Base-by-base conservation (phyloP, 2,329 filamentous ascomycete genomes). In the Ophiostoma ulmi region DNA sequence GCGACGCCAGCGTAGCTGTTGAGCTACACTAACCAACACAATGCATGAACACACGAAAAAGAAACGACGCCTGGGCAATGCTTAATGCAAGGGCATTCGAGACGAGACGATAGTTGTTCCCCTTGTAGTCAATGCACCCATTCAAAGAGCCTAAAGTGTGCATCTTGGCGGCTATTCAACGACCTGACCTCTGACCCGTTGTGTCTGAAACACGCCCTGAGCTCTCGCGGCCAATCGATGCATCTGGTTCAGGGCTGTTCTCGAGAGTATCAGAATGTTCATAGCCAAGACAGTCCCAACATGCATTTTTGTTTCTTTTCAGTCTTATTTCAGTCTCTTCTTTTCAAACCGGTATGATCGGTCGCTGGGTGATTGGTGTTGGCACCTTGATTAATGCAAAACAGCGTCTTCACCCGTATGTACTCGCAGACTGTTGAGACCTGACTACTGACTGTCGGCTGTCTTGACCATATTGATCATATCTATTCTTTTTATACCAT, bases 171-270 rank as follows among this genome's bases (percentile, higher is more conserved):
- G 48, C 48, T 26, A 8, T 55, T 58, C 26, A 26, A 22, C 52
- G n/a, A 26, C 52, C n/a, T 13, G n/a, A 58, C 52, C 52, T 58
- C n/a, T 63, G 26, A 14, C 55, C 26, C 44, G 55, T 35, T 14
- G 55, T 13, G 13, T 35, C 26, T 36, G 58, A 63, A 63, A 63
- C 58, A 35, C 26, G 26, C 13, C 22, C 11, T 63, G 58, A 35
- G 26, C 58, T 63, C 58, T 63, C 26, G 58, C 17, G 58, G 58
- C 58, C 58, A 63, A 58, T 58, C 52, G 22, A 58, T 4, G 22
- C 22, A 58, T 58, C n/a, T 26, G 5, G 22, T 17, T 11, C 58
- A 63, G 20, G 14, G n/a, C 58, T 63, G 58, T 14, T 35, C 26
- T 35, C 14, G 44, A 20, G 44, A 35, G 26, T 63, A 6, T 17